Conservation (phyloP, 495 filamentous ascomycete genomes). For the Pyrenula massariospora region DNA sequence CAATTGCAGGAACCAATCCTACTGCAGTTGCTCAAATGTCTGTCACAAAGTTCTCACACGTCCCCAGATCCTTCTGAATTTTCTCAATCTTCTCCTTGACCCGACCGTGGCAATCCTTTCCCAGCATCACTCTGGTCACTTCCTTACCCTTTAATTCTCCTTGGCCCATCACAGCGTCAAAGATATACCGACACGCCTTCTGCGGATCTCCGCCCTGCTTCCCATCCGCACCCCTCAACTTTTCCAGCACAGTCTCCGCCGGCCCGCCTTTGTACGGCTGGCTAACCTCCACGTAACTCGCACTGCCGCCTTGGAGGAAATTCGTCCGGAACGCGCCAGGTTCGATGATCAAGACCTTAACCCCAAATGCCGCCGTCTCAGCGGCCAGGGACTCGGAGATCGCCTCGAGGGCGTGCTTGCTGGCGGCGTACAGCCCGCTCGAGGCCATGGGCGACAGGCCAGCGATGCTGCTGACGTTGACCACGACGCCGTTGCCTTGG, state of each 20-base stretch:
- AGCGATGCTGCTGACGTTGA: conserved; percentile 19
- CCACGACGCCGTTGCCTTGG: conserved; percentile 27
- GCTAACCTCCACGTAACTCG: conserved; percentile 1
- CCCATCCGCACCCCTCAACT: conserved; percentile 1
- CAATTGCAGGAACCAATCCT: no score
- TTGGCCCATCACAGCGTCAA: not conserved
- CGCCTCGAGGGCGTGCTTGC: conserved; percentile 25
- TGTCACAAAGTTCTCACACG: not conserved
- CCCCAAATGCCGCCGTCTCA: conserved; percentile 30
- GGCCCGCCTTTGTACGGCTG: not conserved
- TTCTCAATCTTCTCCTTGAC: not conserved
- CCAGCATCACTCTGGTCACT: not conserved
- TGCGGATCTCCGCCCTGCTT: conserved; percentile 8
- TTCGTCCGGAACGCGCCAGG: conserved; percentile 21
- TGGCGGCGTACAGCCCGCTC: conserved; percentile 24
- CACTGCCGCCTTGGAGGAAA: conserved; percentile 3
- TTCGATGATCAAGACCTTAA: conserved; percentile 31
- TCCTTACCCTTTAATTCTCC: not conserved
- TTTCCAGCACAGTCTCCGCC: not conserved
- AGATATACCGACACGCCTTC: conserved; percentile 3
- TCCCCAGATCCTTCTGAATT: not conserved
- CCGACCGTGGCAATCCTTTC: not conserved
- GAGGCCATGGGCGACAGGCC: conserved; percentile 10
- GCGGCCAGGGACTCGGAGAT: conserved; percentile 16
- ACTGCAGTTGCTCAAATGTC: no score